Evolutionary conservation across 768 basidiomycete species (phyloP), one percentile per base, ranked within the genome.

Genomic region (Sporobolomyces phaffii): DNA sequence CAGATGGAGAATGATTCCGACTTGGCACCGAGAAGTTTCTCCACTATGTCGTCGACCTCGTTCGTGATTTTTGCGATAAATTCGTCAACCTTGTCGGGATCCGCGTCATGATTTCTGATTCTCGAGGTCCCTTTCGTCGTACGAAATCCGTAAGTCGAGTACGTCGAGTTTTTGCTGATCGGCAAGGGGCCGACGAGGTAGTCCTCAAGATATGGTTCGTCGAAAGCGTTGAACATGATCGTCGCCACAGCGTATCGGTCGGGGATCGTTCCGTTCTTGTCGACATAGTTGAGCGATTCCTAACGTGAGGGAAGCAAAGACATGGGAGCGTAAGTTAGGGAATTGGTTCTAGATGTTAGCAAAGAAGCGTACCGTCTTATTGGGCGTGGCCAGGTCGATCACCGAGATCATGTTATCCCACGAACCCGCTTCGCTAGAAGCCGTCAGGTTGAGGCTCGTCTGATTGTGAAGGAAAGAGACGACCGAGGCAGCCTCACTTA

Each of bases 1-100:
- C 62, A 73, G 8, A 59, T 28, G 28, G 51, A 49, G 11, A 47
- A 62, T 2, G 34, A 5, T 1, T 38, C 49, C 9, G 34, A 18
- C 17, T 56, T 43, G 3, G 45, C 48, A n/a, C 64, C 64, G 29
- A 75, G 62, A 3, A 77, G 53, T 29, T 74, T 73, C 36, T 57
- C 49, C 47, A 77, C 45, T 44, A 77, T 73, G 60, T 78, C 77
- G 29, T 68, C 70, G 36, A 75, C 60, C 28, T 61, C 36, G n/a
- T 48, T 44, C n/a, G 69, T 71, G 29, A 65, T 60, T 6, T 53
- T 43, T 18, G 48, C 20, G 50, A 68, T 44, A 8, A 52, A 60
- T 10, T 61, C 47, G 26, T 61, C 62, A 29, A 60, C 45, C 54
- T 54, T 48, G 18, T 72, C 65, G 26, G 64, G 49, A 58, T 78